Evolutionary conservation across 176 grass and related monocot species (phyloP).

Genomic region (Otatea glauca): DNA sequence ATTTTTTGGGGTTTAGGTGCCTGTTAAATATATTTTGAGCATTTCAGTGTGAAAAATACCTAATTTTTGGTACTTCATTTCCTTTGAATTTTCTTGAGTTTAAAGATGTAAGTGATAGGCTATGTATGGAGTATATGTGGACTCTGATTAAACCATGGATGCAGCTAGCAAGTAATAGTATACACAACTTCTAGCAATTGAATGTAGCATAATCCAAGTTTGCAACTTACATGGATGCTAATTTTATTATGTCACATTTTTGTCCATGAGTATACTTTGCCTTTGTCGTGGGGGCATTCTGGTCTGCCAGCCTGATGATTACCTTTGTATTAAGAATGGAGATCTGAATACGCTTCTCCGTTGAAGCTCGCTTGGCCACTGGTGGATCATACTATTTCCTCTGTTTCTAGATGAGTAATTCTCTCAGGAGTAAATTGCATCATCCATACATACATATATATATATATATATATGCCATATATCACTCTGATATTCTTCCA

Average conservation of each 20-base stretch:
- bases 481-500: neutral
- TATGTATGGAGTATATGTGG: neutral
- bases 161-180: neutral
- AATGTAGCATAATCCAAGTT: neutral
- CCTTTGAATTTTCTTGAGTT: neutral
- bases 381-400: constrained; percentile 14
- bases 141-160: neutral
- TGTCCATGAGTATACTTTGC: neutral
- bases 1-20: neutral
- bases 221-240: neutral
- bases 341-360: constrained; percentile 31
- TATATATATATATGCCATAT: too few relatives aligned
- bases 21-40: too few relatives aligned
- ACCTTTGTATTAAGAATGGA: constrained; percentile 35
- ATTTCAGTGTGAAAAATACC: too few relatives aligned
- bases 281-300: neutral
- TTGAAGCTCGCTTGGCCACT: constrained; percentile 32
- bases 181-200: neutral
- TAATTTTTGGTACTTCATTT: too few relatives aligned
- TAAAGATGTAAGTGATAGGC: neutral
- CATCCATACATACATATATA: neutral
- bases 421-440: neutral
- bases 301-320: constrained; percentile 51
- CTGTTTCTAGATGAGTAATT: neutral
- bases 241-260: neutral